Evolutionary conservation across 345 rosid genomes (phyloP), one percentile per base, ranked within the genome.

Genomic region (Brassica juncea): DNA sequence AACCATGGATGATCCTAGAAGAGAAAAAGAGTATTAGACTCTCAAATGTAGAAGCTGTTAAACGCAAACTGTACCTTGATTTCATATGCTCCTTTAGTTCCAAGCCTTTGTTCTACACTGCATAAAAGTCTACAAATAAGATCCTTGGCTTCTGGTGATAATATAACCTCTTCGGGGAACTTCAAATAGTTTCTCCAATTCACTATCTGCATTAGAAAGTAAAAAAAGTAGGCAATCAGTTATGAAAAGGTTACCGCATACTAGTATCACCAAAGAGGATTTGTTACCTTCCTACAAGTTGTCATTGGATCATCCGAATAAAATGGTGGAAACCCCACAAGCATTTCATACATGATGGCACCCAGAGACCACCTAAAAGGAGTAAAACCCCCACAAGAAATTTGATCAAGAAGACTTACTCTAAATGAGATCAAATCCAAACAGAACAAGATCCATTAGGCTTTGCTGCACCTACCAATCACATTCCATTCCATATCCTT

Each of bases 231-330:
- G 49, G 57, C 64, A 52, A 2, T 77, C 6, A 78, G 11, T 65
- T 60, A 28, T 65, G 28, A 28, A 28, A 31, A 14, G 62, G 60
- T 19, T 19, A 35, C 8, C 8, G 15, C 72, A 52, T 2, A 9
- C 68, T 2, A 3, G 35, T 4, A 70, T 61, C 34, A 68, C 67
- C 67, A 55, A 55, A 78, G 55, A 66, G 68, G 42, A 5, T 1
- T 7, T 4, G 5, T 72, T 84, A 92, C 99, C 97, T 92, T 94
- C 86, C 99, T 86, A 87, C 99, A 94, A 8, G 99, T 94, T 77
- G 97, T 86, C 97, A 94, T 94, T 11, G 97, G 95, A 65, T 92
- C 99, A 67, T 94, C 99, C 3, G 99, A 94, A 88, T 94, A 94
- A 85, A 94, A 94, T 10, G 99, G 99, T 23, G 99, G 97, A 85